phyloP scores from a whole-genome alignment of 2,329 filamentous ascomycete genomes.

The Plenodomus lindquistii region DNA sequence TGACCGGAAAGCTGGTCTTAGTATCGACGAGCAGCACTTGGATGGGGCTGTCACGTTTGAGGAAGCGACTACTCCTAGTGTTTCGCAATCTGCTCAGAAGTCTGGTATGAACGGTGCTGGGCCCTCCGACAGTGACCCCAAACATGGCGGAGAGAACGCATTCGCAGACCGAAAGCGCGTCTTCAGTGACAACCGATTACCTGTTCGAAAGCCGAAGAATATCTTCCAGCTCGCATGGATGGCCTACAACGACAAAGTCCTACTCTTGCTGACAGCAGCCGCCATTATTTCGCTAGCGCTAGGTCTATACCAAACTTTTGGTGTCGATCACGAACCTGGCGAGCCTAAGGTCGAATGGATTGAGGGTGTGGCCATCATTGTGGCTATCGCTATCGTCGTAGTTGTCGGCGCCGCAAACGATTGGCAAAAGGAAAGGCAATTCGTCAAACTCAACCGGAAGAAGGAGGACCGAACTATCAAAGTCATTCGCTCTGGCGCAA shows the following conservation, averaged over 20 bases:
- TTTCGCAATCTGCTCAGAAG: conserved; percentile 22
- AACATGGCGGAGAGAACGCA: conserved; percentile 31
- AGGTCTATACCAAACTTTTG: conserved; percentile 73
- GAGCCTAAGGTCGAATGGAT: conserved; percentile 73
- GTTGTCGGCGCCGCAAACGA: conserved; percentile 78
- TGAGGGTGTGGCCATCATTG: conserved; percentile 78
- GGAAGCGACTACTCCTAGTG: conserved; percentile 54
- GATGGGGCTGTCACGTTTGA: conserved; percentile 71
- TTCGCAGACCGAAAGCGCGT: conserved; percentile 70
- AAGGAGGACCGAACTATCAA: conserved; percentile 77
- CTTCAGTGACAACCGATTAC: conserved; percentile 71
- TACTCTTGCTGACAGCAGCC: conserved; percentile 57
- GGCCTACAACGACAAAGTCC: conserved; percentile 79
- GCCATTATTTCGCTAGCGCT: conserved; percentile 75
- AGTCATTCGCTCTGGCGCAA: conserved; percentile 73
- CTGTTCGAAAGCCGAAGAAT: conserved; percentile 70
- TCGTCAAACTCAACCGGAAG: conserved; percentile 78
- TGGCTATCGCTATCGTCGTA: conserved; percentile 76
- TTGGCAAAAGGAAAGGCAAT: conserved; percentile 80
- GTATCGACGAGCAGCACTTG: conserved; percentile 67
- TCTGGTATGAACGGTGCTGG: conserved; percentile 12
- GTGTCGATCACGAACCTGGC: conserved; percentile 56
- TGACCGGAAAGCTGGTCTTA: conserved; percentile 66
- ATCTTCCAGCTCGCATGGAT: conserved; percentile 77
- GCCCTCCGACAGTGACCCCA: conserved; percentile 24